phyloP scores from a whole-genome alignment of 805 yeast species.

The Hanseniaspora hatyaiensis region DNA sequence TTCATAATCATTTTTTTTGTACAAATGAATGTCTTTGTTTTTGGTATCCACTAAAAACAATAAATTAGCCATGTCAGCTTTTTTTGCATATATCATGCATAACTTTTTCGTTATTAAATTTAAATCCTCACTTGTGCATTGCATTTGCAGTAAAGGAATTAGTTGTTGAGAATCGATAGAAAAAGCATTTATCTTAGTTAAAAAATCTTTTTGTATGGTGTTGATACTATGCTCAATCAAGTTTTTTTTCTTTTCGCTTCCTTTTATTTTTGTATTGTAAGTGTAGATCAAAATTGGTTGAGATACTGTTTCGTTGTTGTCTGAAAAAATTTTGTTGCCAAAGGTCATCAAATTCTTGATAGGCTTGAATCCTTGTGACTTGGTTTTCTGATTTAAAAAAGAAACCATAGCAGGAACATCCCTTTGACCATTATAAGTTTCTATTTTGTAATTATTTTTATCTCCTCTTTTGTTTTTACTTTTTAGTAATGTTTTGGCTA shows the following conservation, averaged over 20 bases:
- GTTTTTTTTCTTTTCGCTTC: not conserved
- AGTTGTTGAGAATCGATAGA: not conserved
- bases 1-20: not conserved
- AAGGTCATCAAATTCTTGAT: not conserved
- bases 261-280: not conserved
- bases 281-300: not conserved
- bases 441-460: slow-evolving; percentile 37
- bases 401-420: slow-evolving; percentile 42
- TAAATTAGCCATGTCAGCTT: not conserved
- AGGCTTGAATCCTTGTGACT: slow-evolving; percentile 21
- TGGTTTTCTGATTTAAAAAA: slow-evolving; percentile 45
- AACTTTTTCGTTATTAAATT: not conserved
- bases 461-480: slow-evolving; percentile 3
- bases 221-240: not conserved
- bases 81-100: not conserved
- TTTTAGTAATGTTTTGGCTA: slow-evolving; percentile 19
- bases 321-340: not conserved
- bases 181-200: not conserved
- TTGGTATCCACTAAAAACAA: not conserved
- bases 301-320: not conserved
- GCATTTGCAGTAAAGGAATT: not conserved
- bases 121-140: not conserved
- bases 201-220: not conserved
- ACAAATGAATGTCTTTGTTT: not conserved
- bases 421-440: slow-evolving; percentile 52